Conservation (phyloP, 2,329 filamentous ascomycete species). For the Ophiocordyceps camponoti-saundersi region DNA sequence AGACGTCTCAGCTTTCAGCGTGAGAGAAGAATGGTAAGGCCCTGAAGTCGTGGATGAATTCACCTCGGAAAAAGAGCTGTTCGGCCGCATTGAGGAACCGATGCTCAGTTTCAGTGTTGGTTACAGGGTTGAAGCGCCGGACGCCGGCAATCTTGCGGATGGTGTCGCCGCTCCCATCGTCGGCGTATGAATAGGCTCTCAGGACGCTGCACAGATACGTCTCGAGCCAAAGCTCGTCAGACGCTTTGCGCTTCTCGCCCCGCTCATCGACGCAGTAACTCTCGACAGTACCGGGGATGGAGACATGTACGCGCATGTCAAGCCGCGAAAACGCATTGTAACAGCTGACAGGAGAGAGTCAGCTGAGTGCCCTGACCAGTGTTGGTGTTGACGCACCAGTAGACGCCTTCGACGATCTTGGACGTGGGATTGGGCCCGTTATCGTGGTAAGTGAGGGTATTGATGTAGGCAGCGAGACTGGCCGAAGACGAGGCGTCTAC, state of each 20-base stretch:
- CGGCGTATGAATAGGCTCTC: constrained; percentile 88
- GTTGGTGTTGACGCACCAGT: constrained; percentile 48
- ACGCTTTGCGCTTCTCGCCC: constrained; percentile 83
- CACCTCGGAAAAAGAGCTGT: constrained; percentile 84
- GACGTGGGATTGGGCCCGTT: constrained; percentile 52
- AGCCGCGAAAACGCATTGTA: constrained; percentile 98
- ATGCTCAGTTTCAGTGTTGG: constrained; percentile 95
- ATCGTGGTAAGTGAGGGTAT: constrained; percentile 84
- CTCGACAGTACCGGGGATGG: constrained; percentile 89
- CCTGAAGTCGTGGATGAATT: too few species aligned
- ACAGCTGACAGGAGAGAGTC: constrained; percentile 33
- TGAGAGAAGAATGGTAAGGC: too few species aligned
- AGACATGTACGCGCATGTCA: constrained; percentile 97
- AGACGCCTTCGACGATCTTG: constrained; percentile 87
- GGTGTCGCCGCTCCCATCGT: constrained; percentile 83
- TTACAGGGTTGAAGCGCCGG: constrained; percentile 90
- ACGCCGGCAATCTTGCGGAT: constrained; percentile 98
- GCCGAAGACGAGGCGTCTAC: constrained; percentile 95
- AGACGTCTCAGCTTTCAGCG: constrained; percentile 5
- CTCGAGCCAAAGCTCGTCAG: constrained; percentile 90
- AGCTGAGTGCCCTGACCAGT: not conserved
- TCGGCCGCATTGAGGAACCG: constrained; percentile 90
- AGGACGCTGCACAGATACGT: constrained; percentile 93
- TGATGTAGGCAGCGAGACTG: constrained; percentile 94
- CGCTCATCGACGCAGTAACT: constrained; percentile 96